These are phyloP conservation scores for Blakeslea trispora DNA, from an alignment of 371 early-diverging fungal species.

Conservation along the genomic window DNA sequence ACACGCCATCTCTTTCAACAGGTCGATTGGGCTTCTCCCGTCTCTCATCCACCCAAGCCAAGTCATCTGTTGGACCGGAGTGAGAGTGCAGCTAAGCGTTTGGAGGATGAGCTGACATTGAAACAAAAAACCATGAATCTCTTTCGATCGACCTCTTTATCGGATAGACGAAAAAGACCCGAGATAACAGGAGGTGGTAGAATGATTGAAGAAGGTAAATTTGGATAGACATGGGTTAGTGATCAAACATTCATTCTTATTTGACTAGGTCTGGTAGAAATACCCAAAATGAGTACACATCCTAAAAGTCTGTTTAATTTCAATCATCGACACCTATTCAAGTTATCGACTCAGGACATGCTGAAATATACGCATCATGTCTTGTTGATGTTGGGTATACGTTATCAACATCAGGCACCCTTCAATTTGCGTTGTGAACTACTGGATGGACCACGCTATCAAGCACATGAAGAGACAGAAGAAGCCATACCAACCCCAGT, in stretches of 20 bases:
- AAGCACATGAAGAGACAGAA: neutral
- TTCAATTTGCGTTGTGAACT: constrained; percentile 35
- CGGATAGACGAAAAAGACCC: constrained; percentile 11
- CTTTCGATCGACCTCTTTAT: constrained; percentile 19
- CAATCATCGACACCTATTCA: constrained; percentile 39
- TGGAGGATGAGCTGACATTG: constrained; percentile 16
- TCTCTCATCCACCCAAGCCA: constrained; percentile 13
- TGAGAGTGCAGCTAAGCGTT: constrained; percentile 25
- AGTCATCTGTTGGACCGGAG: constrained; percentile 18
- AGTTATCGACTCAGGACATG: constrained; percentile 28
- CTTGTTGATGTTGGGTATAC: constrained; percentile 28
- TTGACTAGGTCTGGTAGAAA: no score
- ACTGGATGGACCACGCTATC: constrained; percentile 13
- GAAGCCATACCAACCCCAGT: neutral
- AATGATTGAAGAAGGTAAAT: constrained; percentile 20
- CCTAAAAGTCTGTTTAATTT: constrained; percentile 48
- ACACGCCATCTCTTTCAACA: constrained; percentile 3
- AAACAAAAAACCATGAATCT: constrained; percentile 24
- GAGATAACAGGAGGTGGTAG: constrained; percentile 8
- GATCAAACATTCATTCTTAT: no score
- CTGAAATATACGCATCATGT: constrained; percentile 35
- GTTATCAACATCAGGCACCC: constrained; percentile 17
- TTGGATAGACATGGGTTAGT: no score
- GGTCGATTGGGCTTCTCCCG: constrained; percentile 24
- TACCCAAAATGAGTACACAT: constrained; percentile 23